Percentiles rank a stretch among this genome's conserved stretches.
Evolutionary conservation across 2,329 filamentous ascomycete genomes (phyloP).

Genomic region (Ceratocystis eucalypticola): DNA sequence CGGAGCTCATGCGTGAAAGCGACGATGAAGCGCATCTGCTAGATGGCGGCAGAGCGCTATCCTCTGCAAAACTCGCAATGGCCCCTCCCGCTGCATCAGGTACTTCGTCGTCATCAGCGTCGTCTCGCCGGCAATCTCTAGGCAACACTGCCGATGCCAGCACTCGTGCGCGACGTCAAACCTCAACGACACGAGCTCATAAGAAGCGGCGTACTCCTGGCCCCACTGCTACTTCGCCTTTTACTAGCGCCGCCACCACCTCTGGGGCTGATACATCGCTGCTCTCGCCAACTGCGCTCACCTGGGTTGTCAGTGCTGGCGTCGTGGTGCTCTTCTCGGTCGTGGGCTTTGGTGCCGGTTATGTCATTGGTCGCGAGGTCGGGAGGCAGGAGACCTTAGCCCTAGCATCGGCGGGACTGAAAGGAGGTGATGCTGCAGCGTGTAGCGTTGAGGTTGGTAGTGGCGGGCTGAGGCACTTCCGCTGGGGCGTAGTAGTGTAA

Average conservation of each 20-base stretch:
- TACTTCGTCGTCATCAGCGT: background rate
- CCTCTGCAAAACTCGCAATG: slow-evolving; percentile 14
- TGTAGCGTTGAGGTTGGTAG: slow-evolving; percentile 43
- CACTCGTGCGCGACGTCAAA: background rate
- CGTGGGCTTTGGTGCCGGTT: slow-evolving; percentile 55
- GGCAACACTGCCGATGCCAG: slow-evolving; percentile 27
- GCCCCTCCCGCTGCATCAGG: background rate
- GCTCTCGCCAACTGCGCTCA: slow-evolving; percentile 47
- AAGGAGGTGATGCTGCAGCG: slow-evolving; percentile 25
- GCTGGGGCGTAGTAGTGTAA: slow-evolving; percentile 38
- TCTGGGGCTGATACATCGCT: slow-evolving; percentile 29
- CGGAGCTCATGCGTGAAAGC: slow-evolving; percentile 38
- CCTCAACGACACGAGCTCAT: slow-evolving; percentile 20
- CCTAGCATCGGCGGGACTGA: slow-evolving; percentile 31
- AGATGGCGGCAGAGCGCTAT: slow-evolving; percentile 15
- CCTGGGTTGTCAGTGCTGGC: slow-evolving; percentile 53
- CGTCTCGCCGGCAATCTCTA: background rate
- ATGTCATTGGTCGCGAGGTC: slow-evolving; percentile 53
- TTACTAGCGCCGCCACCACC: slow-evolving; percentile 20
- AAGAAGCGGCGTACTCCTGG: slow-evolving; percentile 44
- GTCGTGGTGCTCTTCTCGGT: slow-evolving; percentile 55
- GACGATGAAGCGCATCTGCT: background rate
- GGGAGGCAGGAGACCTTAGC: slow-evolving; percentile 45
- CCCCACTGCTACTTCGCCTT: background rate
- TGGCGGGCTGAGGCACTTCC: slow-evolving; percentile 39